phyloP scores from a whole-genome alignment of 768 basidiomycete genomes.

The Neoboletus magnificus region DNA sequence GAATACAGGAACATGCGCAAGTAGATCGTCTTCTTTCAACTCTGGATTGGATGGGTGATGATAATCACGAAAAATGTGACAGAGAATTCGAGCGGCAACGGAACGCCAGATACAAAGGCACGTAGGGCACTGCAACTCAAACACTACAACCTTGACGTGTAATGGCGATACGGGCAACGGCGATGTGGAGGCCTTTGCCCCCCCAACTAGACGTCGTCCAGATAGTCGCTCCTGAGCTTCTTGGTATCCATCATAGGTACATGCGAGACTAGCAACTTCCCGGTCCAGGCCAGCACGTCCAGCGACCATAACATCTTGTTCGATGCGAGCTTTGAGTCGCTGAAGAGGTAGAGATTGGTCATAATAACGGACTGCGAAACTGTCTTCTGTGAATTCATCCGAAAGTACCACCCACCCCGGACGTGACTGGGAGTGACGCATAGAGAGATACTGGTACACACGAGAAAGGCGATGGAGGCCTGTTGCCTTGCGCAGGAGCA shows the following conservation, averaged over 20 bases:
- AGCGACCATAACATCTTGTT: conserved; percentile 19
- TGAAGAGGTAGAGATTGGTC: conserved; percentile 20
- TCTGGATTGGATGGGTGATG: background rate
- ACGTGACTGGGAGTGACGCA: conserved; percentile 23
- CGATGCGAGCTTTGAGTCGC: conserved; percentile 27
- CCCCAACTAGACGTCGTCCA: background rate
- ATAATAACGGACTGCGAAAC: conserved; percentile 38
- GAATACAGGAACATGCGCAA: conserved; percentile 26
- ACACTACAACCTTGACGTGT: conserved; percentile 29
- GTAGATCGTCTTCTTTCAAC: background rate
- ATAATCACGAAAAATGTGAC: background rate
- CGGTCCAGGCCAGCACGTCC: conserved; percentile 8
- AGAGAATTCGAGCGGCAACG: conserved; percentile 30
- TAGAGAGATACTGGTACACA: conserved; percentile 30
- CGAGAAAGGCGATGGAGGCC: conserved; percentile 26
- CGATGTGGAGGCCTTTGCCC: conserved; percentile 13
- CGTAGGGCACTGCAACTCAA: conserved; percentile 38
- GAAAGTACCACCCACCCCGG: conserved; percentile 32
- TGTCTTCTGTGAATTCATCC: conserved; percentile 7
- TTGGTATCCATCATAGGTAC: background rate
- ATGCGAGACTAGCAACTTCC: background rate
- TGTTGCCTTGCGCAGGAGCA: conserved; percentile 28
- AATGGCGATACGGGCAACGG: conserved; percentile 40
- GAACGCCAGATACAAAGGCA: conserved; percentile 39
- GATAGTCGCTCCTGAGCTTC: background rate